Evolutionary conservation across 2,329 filamentous ascomycete species (phyloP).

Genomic region (Epichloe sylvatica): DNA sequence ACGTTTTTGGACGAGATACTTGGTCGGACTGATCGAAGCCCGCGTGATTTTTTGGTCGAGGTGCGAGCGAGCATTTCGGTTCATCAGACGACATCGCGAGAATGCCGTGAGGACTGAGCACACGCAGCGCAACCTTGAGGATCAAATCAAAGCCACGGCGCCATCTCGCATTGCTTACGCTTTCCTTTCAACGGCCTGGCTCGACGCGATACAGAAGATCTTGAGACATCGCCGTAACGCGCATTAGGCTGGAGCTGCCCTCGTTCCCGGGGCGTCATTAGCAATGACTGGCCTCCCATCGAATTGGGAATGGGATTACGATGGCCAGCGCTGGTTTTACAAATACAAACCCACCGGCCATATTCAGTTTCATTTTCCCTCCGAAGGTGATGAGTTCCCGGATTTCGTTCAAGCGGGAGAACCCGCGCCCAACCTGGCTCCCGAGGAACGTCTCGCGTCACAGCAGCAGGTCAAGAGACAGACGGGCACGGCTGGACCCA

Average conservation of each 20-base stretch:
- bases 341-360: constrained; percentile 39
- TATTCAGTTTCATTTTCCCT: constrained; percentile 42
- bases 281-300: constrained; percentile 29
- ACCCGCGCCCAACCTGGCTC: constrained; percentile 27
- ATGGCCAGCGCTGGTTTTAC: constrained; percentile 44
- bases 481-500: constrained; percentile 7
- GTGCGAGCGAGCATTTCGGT: not conserved
- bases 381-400: constrained; percentile 44
- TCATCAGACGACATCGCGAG: not conserved
- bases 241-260: not conserved
- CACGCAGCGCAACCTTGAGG: not conserved
- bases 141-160: not conserved
- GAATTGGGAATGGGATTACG: constrained; percentile 45
- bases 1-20: not conserved
- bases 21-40: not conserved
- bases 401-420: constrained; percentile 30
- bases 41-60: not conserved
- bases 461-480: constrained; percentile 33
- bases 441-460: constrained; percentile 39
- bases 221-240: not conserved
- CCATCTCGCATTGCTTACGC: not conserved
- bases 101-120: not conserved
- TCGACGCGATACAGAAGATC: not conserved
- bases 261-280: not conserved
- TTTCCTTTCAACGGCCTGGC: too few relatives aligned